Evolutionary conservation across 495 filamentous ascomycete species (phyloP), one percentile per base, ranked within the genome.

Genomic region (Parathielavia hyrcaniae): DNA sequence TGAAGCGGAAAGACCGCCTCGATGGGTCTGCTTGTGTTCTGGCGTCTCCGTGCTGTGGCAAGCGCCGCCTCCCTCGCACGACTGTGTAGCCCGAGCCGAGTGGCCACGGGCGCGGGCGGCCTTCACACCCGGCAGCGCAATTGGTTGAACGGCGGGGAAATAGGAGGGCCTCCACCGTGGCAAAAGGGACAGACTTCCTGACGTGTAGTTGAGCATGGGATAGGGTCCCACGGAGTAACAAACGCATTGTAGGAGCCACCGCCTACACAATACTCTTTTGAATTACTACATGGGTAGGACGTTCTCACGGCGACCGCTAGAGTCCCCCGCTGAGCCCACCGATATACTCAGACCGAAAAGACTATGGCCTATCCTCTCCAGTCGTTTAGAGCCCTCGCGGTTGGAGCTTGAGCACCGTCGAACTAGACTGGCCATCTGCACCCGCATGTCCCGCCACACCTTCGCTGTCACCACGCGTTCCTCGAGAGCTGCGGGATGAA

Each of bases 391-490:
- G 34, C 12, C 34, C 9, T 7, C 13, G 11, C 32, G 17, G 12
- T 12, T 23, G 34, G 48, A 38, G n/a, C 9, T 23, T 14, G 34
- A 36, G 32, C 22, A 35, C 23, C 26, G 51, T 44, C 23, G n/a
- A 53, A 8, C 20, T 36, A 41, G 44, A 6, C 23, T 17, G 41
- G 32, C 32, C 23, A 30, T 39, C 39, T 49, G 45, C 48, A 49
- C 50, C 49, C 46, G 23, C 58, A 60, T 41, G 10, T 46, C 22
- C 30, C 35, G 38, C 4, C 53, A 34, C 46, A 19, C 23, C n/a
- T 58, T 30, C 40, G 44, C 22, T 45, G 38, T 39, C 26, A 30
- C 26, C 2, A 13, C 45, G 2, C 53, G 23, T 30, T n/a, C 17
- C 19, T 38, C 36, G 12, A 38, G n/a, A 19, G n/a, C 53, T 45